These are phyloP conservation scores for Chaetomiaceae sp. DNA, from an alignment of 2,329 filamentous ascomycete species.

Conservation along the genomic window DNA sequence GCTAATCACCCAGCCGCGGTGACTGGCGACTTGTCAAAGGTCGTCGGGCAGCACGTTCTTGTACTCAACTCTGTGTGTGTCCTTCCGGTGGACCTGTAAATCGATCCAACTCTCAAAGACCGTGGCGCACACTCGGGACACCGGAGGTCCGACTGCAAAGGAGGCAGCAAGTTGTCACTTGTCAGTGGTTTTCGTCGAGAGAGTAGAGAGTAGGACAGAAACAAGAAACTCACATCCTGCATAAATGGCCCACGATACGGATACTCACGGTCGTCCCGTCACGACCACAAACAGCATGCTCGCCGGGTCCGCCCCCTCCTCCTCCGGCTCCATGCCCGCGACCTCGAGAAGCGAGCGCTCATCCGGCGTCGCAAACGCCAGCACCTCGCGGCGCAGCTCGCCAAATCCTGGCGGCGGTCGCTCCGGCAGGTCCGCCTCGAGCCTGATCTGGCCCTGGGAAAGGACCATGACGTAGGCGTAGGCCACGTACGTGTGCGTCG, in stretches of 20 bases:
- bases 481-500: background rate
- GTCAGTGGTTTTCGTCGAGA: background rate
- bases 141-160: background rate
- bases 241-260: background rate
- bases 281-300: background rate
- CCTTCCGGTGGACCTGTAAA: background rate
- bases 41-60: background rate
- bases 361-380: background rate
- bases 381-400: background rate
- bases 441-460: background rate
- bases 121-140: background rate
- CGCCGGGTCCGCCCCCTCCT: background rate
- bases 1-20: no score
- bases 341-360: background rate
- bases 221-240: background rate
- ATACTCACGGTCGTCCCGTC: background rate
- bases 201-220: no score
- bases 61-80: background rate
- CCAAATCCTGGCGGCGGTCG: background rate
- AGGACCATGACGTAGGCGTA: slow-evolving; percentile 4
- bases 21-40: background rate
- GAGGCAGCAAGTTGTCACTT: background rate
- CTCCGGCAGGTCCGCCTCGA: background rate
- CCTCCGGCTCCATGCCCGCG: background rate
- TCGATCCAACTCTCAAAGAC: background rate